Percentiles rank a stretch among this genome's conserved stretches.
phyloP scores from a whole-genome alignment of 2,329 filamentous ascomycete genomes.

The Colletotrichum caudatum region DNA sequence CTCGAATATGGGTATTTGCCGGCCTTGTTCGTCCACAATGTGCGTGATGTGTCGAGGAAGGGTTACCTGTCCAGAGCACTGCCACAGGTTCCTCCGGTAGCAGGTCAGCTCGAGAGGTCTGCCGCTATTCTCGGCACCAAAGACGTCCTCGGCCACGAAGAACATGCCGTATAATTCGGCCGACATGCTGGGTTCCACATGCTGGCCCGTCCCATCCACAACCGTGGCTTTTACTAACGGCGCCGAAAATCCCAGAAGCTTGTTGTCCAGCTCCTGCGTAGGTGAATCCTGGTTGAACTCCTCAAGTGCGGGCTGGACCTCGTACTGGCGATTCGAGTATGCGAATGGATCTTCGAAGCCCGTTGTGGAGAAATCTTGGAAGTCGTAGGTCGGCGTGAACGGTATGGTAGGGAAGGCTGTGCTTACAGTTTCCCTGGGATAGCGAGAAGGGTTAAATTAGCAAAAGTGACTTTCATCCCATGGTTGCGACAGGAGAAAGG shows the following conservation, averaged over 20 bases:
- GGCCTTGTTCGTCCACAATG: conserved; percentile 79
- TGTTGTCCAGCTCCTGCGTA: conserved; percentile 71
- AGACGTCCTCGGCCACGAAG: conserved; percentile 86
- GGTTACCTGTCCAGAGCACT: conserved; percentile 89
- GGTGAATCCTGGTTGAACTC: conserved; percentile 61
- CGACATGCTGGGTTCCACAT: conserved; percentile 71
- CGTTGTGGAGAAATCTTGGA: conserved; percentile 67
- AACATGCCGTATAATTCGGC: conserved; percentile 91
- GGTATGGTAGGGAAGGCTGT: conserved; percentile 58
- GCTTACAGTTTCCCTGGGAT: conserved; percentile 57
- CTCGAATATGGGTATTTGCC: conserved; percentile 80
- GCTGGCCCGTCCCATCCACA: conserved; percentile 73
- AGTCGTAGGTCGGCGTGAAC: conserved; percentile 71
- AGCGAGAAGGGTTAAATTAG: conserved; percentile 7
- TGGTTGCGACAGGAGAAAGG: conserved; percentile 5
- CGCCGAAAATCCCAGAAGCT: conserved; percentile 80
- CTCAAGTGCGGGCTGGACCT: conserved; percentile 58
- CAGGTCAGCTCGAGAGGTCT: conserved; percentile 87
- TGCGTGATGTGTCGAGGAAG: conserved; percentile 79
- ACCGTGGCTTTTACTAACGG: conserved; percentile 71
- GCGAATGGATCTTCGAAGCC: conserved; percentile 76
- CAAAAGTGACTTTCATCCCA: conserved; percentile 35
- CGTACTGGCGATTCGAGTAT: conserved; percentile 64
- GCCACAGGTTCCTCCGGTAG: conserved; percentile 94
- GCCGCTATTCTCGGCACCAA: conserved; percentile 68